Evolutionary conservation across 306 rosid species (phyloP).

Genomic region (Rubus idaeus): DNA sequence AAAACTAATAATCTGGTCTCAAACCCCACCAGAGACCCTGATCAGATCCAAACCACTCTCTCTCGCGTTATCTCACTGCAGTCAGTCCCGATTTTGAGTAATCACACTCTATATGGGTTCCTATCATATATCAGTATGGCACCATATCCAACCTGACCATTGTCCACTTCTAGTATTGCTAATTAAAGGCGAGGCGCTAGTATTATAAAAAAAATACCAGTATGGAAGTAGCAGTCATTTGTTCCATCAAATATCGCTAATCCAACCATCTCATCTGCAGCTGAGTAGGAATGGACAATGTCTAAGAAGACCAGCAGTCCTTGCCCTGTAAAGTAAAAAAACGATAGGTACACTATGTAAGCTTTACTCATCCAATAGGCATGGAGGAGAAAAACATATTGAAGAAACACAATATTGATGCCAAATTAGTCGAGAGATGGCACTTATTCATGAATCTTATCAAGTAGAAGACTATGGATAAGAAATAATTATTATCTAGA

Average conservation of each 20-base stretch:
- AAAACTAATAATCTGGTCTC: background rate
- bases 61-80: background rate
- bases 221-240: slow-evolving; percentile 85
- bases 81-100: background rate
- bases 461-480: background rate
- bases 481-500: background rate
- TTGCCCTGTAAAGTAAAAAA: slow-evolving; percentile 54
- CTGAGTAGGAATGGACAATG: slow-evolving; percentile 90
- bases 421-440: background rate
- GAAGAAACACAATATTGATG: background rate
- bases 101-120: background rate
- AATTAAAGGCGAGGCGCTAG: slow-evolving; percentile 24
- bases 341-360: slow-evolving; percentile 18
- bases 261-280: slow-evolving; percentile 98
- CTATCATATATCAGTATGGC: background rate
- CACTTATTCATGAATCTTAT: slow-evolving; percentile 8
- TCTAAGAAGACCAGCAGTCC: slow-evolving; percentile 89
- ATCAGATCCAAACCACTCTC: background rate
- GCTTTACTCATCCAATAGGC: background rate
- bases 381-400: background rate
- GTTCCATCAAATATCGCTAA: slow-evolving; percentile 89
- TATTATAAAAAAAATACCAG: slow-evolving; percentile 55
- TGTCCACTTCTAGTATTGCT: slow-evolving; percentile 1
- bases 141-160: background rate
- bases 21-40: background rate